A percentile compares a stretch with the other conserved stretches of the same genome.
These are phyloP conservation scores for Jaapia argillacea DNA, from an alignment of 768 basidiomycete genomes.

Conservation along the genomic window DNA sequence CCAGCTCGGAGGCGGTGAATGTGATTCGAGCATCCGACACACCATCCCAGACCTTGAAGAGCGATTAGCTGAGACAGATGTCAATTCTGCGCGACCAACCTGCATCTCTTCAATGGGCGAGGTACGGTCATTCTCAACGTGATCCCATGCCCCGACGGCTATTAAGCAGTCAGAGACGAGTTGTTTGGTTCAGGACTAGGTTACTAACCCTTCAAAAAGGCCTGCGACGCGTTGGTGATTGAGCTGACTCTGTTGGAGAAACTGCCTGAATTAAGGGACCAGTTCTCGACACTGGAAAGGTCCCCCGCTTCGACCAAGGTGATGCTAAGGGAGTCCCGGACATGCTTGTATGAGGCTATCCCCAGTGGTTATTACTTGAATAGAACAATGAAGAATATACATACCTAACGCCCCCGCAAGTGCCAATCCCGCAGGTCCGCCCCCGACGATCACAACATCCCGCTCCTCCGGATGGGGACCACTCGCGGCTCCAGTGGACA, in stretches of 20 bases:
- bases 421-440: constrained; percentile 86
- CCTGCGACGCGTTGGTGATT: constrained; percentile 64
- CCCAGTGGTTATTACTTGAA: constrained; percentile 1
- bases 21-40: constrained; percentile 69
- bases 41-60: constrained; percentile 81
- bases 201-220: constrained; percentile 52
- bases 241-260: constrained; percentile 86
- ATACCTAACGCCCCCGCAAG: constrained; percentile 80
- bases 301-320: constrained; percentile 79
- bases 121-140: constrained; percentile 61
- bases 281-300: constrained; percentile 53
- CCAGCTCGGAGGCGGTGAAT: constrained; percentile 50
- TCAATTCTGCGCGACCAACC: no score
- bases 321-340: constrained; percentile 48
- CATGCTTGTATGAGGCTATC: constrained; percentile 41
- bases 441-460: constrained; percentile 92
- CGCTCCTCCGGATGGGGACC: constrained; percentile 33
- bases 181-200: neutral
- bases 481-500: neutral
- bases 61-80: constrained; percentile 8
- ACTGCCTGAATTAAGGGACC: constrained; percentile 42
- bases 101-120: constrained; percentile 79
- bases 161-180: constrained; percentile 3
- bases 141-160: constrained; percentile 82
- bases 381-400: constrained; percentile 11